These are phyloP conservation scores for Lagenidium giganteum DNA, from an alignment of 352 stramenopile genomes.

Conservation along the genomic window DNA sequence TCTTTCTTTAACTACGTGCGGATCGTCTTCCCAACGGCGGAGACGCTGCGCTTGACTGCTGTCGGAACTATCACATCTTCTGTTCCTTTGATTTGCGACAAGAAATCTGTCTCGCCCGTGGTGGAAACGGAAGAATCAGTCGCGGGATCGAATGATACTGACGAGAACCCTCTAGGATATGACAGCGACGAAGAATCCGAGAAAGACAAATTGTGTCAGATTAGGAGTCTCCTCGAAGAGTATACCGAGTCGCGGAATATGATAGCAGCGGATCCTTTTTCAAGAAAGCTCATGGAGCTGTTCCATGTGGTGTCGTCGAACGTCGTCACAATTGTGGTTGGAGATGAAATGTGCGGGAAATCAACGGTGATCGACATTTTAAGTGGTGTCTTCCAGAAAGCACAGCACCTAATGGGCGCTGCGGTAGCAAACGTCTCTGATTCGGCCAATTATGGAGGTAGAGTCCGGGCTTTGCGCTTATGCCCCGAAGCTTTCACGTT, in stretches of 20 bases:
- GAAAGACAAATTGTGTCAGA: constrained; percentile 12
- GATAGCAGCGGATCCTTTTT: constrained; percentile 23
- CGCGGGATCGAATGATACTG: neutral
- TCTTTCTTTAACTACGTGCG: constrained; percentile 36
- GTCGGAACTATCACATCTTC: no score
- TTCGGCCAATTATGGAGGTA: constrained; percentile 2
- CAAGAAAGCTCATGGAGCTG: constrained; percentile 57
- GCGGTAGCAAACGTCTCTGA: no score
- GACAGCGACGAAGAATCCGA: constrained; percentile 42
- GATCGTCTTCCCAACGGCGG: constrained; percentile 27
- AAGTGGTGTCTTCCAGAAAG: constrained; percentile 23
- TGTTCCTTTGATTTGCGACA: no score
- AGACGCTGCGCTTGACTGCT: constrained; percentile 34
- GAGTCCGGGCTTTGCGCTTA: constrained; percentile 28
- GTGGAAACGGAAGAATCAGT: neutral
- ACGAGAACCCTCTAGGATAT: constrained; percentile 16
- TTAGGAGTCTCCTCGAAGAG: constrained; percentile 6
- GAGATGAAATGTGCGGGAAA: constrained; percentile 46
- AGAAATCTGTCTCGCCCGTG: no score
- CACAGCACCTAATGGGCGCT: no score
- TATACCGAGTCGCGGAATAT: constrained; percentile 1
- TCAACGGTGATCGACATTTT: constrained; percentile 47
- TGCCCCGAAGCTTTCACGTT: constrained; percentile 35
- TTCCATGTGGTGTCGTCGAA: constrained; percentile 35
- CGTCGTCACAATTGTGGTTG: constrained; percentile 42